Evolutionary conservation across 169 alveolate genomes (phyloP).

Genomic region (Cytauxzoon felis): DNA sequence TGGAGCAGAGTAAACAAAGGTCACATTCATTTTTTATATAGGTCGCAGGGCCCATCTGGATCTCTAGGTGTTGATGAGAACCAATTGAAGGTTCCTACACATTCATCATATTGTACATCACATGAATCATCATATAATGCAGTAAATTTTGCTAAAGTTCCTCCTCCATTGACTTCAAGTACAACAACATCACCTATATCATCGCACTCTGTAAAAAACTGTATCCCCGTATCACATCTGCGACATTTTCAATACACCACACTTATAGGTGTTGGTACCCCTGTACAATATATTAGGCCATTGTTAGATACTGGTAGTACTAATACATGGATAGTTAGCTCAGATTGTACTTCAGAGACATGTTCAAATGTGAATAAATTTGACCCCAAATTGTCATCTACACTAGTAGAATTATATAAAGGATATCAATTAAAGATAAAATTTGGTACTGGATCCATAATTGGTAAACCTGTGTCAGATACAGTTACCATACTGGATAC

Average conservation of each 20-base stretch:
- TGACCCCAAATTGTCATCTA: constrained; percentile 44
- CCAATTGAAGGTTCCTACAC: neutral
- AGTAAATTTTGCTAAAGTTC: too few species aligned
- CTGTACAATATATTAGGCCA: constrained; percentile 75
- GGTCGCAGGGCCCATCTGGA: constrained; percentile 48
- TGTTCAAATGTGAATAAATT: constrained; percentile 52
- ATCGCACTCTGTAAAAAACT: constrained; percentile 1
- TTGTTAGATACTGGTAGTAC: constrained; percentile 84
- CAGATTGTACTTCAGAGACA: constrained; percentile 51
- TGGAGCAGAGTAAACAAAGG: constrained; percentile 32
- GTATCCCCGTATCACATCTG: constrained; percentile 21
- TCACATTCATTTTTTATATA: constrained; percentile 13
- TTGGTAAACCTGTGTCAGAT: constrained; percentile 56
- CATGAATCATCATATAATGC: neutral
- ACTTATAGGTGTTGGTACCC: constrained; percentile 70
- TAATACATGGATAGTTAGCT: constrained; percentile 29
- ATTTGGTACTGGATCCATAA: constrained; percentile 72
- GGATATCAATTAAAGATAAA: neutral
- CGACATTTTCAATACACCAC: constrained; percentile 68
- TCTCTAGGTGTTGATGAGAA: constrained; percentile 43
- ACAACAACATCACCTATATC: too few species aligned
- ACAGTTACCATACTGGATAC: constrained; percentile 37
- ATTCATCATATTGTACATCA: neutral
- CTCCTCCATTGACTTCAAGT: too few species aligned
- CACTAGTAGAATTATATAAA: constrained; percentile 16